A percentile compares a stretch with the other conserved stretches of the same genome.
These are phyloP conservation scores for Globisporangium carolinianum DNA, from an alignment of 352 stramenopile species.

Conservation along the genomic window DNA sequence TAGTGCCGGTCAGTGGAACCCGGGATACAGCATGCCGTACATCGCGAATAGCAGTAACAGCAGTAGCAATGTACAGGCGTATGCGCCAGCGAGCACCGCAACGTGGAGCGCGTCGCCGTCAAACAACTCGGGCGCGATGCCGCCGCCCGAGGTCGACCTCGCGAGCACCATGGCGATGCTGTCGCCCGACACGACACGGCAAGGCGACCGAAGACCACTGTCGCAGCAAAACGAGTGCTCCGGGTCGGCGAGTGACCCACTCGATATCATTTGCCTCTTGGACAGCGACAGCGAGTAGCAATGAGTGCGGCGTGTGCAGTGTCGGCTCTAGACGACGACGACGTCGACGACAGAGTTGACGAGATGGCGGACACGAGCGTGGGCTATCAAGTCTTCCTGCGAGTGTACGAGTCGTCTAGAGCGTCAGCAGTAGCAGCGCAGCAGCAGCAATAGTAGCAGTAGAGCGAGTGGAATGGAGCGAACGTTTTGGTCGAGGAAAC, in stretches of 20 bases:
- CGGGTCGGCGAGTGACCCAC: slow-evolving; percentile 19
- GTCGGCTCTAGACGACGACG: too few relatives aligned
- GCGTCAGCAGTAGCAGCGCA: too few relatives aligned
- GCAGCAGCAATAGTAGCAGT: too few relatives aligned
- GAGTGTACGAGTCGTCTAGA: too few relatives aligned
- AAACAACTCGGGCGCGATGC: slow-evolving; percentile 10
- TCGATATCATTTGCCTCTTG: slow-evolving; percentile 73
- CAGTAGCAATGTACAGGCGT: background rate
- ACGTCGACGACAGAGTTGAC: too few relatives aligned
- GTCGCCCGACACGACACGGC: slow-evolving; percentile 45
- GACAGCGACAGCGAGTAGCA: slow-evolving; percentile 66
- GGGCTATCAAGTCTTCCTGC: too few relatives aligned
- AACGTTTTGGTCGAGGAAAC: too few relatives aligned
- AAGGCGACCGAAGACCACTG: slow-evolving; percentile 26
- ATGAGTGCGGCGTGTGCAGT: background rate
- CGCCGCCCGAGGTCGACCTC: slow-evolving; percentile 37
- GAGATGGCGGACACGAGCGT: too few relatives aligned
- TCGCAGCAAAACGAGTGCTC: slow-evolving; percentile 5
- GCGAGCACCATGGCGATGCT: slow-evolving; percentile 59
- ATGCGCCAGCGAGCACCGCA: background rate
- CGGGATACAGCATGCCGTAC: slow-evolving; percentile 25
- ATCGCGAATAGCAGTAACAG: background rate
- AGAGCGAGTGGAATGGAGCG: too few relatives aligned
- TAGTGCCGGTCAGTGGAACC: slow-evolving; percentile 26
- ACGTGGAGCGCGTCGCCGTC: slow-evolving; percentile 7